Evolutionary conservation across 495 filamentous ascomycete species (phyloP), one percentile per base, ranked within the genome.

Genomic region (Tricharina praecox): DNA sequence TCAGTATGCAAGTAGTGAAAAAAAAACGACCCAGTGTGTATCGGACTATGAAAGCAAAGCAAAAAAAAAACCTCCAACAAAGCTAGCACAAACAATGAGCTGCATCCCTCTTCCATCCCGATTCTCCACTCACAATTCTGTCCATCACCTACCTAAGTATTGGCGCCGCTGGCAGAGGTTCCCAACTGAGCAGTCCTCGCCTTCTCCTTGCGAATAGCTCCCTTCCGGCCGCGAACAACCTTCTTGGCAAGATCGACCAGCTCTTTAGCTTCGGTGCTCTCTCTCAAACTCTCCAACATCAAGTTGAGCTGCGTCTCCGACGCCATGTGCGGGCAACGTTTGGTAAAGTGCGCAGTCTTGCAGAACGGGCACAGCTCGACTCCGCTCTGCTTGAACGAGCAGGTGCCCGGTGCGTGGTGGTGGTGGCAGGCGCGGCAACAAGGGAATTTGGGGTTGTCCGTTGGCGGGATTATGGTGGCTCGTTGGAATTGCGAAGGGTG

Each of bases 301-400:
- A 61, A 55, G 19, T 60, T 54, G 7, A 83, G 64, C 44, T 81
- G 77, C 5, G 62, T 65, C 33, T 73, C 68, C 1, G 68, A 73
- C 18, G 65, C 59, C 16, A 84, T 62, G 51, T 79, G 73, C 2
- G 79, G 72, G 52, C 81, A 86, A 1, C 54, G 52, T 23, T 56
- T 38, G 15, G 77, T 76, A 48, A 64, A 76, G 51, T 85, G 81
- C 3, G 80, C 76, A 20, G 78, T 62, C 8, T 78, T 77, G 53
- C 81, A 85, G 2, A 83, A 67, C 7, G 68, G 69, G 55, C 81
- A 85, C 45, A 66, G 58, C 54, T 85, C 78, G 8, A 69, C 64
- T 0, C 77, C 78, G 16, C 75, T 72, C 4, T 65, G 20, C 53
- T 74, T 79, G 34, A 83, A 64, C 2, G 70, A 71, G 51, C 81